These are phyloP conservation scores for Chaetomiaceae sp. DNA, from an alignment of 2,329 filamentous ascomycete genomes.

Conservation along the genomic window DNA sequence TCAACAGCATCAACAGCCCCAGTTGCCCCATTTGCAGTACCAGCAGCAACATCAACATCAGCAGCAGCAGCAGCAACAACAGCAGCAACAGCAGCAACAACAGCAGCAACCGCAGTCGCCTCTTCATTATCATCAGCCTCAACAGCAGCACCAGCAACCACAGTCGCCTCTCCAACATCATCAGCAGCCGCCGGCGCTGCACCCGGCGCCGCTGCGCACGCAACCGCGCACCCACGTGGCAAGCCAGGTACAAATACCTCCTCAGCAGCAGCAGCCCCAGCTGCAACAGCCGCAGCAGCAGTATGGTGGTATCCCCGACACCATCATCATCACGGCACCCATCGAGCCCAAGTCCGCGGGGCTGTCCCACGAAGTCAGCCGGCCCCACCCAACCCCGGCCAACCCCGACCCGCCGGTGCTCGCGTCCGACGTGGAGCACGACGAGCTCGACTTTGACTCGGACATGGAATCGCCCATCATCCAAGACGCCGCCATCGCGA, in stretches of 20 bases:
- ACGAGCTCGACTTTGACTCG: slow-evolving; percentile 11
- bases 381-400: not conserved
- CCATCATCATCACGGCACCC: slow-evolving; percentile 7
- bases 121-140: not conserved
- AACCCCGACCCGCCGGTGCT: not conserved
- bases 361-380: slow-evolving; percentile 12
- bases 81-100: not conserved
- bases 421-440: not conserved
- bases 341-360: slow-evolving; percentile 19
- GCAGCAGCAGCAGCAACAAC: not conserved
- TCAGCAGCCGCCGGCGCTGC: too few species aligned
- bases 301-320: not conserved
- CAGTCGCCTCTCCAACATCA: not conserved
- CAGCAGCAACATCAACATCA: not conserved
- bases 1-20: not conserved
- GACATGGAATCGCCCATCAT: slow-evolving; percentile 17
- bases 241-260: too few species aligned
- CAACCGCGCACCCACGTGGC: too few species aligned
- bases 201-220: too few species aligned
- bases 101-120: not conserved
- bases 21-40: too few species aligned
- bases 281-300: not conserved
- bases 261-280: not conserved
- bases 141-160: not conserved
- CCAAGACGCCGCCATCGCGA: slow-evolving; percentile 11